A percentile compares a stretch with the other conserved stretches of the same genome.
Evolutionary conservation across 2,329 filamentous ascomycete species (phyloP).

Genomic region (Beauveria rudraprayagi): DNA sequence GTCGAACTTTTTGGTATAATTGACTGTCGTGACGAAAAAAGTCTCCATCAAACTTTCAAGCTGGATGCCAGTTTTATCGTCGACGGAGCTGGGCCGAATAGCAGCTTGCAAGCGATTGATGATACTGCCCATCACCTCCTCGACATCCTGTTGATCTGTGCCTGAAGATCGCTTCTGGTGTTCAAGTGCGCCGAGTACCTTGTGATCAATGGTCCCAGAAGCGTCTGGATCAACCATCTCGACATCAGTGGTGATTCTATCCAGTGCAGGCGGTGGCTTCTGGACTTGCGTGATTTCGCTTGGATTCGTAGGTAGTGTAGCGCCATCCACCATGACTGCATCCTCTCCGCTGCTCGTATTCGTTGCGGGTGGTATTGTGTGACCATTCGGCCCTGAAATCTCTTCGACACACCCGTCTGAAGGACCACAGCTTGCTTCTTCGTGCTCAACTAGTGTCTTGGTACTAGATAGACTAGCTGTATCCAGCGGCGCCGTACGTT

Average conservation of each 20-base stretch:
- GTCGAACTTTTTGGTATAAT: conserved; percentile 48
- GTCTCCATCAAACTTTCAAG: conserved; percentile 69
- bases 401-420: conserved; percentile 28
- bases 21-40: conserved; percentile 55
- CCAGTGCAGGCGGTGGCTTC: background rate
- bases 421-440: conserved; percentile 28
- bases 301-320: background rate
- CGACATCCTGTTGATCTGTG: conserved; percentile 83
- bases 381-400: conserved; percentile 12
- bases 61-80: conserved; percentile 61
- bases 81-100: conserved; percentile 62
- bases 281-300: background rate
- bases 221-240: conserved; percentile 26
- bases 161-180: conserved; percentile 40
- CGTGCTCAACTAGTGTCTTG: conserved; percentile 41
- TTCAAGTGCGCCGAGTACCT: conserved; percentile 37
- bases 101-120: conserved; percentile 86
- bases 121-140: conserved; percentile 89
- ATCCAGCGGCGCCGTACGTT: conserved; percentile 25
- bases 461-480: conserved; percentile 42
- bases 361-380: conserved; percentile 13
- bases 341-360: conserved; percentile 12
- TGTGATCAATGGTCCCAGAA: conserved; percentile 34
- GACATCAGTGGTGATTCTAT: conserved; percentile 16
- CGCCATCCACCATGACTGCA: conserved; percentile 17